These are phyloP conservation scores for Marasmius oreades DNA, from an alignment of 1,284 basidiomycete genomes.

Conservation along the genomic window DNA sequence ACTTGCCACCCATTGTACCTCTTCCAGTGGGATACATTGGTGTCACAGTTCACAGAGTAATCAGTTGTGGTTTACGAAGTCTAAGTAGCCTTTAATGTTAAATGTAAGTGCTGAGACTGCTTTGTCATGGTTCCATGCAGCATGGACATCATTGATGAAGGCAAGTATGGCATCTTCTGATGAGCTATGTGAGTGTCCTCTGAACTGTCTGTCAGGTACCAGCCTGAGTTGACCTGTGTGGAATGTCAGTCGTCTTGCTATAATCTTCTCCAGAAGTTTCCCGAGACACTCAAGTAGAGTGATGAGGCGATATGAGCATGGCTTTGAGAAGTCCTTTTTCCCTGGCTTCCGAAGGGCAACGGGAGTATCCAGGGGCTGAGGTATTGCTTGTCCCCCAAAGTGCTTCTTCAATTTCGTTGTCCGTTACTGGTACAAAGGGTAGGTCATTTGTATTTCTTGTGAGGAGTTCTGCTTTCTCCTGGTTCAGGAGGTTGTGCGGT, in stretches of 20 bases:
- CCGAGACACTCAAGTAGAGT: too few relatives aligned
- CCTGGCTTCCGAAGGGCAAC: constrained; percentile 22
- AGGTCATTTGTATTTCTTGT: constrained; percentile 12
- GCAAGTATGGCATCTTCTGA: too few relatives aligned
- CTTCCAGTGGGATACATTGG: constrained; percentile 13
- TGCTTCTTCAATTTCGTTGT: constrained; percentile 14
- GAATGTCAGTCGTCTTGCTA: too few relatives aligned
- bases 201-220: too few relatives aligned
- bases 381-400: constrained; percentile 9
- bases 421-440: too few relatives aligned
- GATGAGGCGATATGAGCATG: too few relatives aligned
- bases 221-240: too few relatives aligned
- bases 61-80: constrained; percentile 17
- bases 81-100: constrained; percentile 28
- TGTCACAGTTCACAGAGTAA: constrained; percentile 13
- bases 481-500: constrained; percentile 12
- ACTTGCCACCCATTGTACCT: constrained; percentile 13
- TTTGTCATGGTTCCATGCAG: constrained; percentile 19
- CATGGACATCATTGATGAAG: constrained; percentile 24
- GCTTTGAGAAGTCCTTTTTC: constrained; percentile 25
- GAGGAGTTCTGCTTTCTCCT: constrained; percentile 10
- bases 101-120: too few relatives aligned
- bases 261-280: too few relatives aligned
- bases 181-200: too few relatives aligned
- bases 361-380: constrained; percentile 17